These are phyloP conservation scores for Jimgerdemannia lactiflua DNA, from an alignment of 192 early-diverging fungal genomes.

Conservation along the genomic window DNA sequence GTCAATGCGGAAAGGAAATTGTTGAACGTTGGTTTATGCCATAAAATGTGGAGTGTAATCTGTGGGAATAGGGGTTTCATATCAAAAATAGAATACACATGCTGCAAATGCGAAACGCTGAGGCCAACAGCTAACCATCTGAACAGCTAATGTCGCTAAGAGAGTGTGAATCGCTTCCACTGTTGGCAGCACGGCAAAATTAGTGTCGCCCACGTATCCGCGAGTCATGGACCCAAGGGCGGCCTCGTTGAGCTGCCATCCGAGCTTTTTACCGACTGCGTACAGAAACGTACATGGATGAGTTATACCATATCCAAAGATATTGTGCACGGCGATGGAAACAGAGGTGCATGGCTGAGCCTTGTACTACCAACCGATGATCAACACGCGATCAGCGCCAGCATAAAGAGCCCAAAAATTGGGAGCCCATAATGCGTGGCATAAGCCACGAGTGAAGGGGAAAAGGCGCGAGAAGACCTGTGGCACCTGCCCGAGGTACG, in stretches of 20 bases:
- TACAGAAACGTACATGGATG: neutral
- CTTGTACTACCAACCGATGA: slow-evolving; percentile 36
- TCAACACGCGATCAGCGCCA: slow-evolving; percentile 70
- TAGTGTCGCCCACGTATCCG: slow-evolving; percentile 86
- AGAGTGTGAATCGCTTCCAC: slow-evolving; percentile 70
- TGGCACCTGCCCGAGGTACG: slow-evolving; percentile 62
- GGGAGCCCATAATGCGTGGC: slow-evolving; percentile 96
- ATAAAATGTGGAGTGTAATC: slow-evolving; percentile 53
- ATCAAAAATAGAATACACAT: neutral
- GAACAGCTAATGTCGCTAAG: slow-evolving; percentile 66
- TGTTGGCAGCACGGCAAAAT: slow-evolving; percentile 77
- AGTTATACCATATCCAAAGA: neutral
- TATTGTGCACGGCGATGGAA: neutral
- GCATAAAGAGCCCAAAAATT: slow-evolving; percentile 97
- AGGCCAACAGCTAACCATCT: slow-evolving; percentile 48
- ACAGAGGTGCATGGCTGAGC: neutral
- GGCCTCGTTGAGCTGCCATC: slow-evolving; percentile 36
- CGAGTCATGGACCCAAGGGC: slow-evolving; percentile 71
- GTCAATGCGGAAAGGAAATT: slow-evolving; percentile 73
- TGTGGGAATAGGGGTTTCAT: slow-evolving; percentile 24
- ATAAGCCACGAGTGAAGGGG: slow-evolving; percentile 95
- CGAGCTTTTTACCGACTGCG: slow-evolving; percentile 31
- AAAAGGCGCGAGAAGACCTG: slow-evolving; percentile 84
- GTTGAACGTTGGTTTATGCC: slow-evolving; percentile 45
- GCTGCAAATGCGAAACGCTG: neutral